phyloP scores from a whole-genome alignment of 116 monocot genomes.

The Zostera marina region DNA sequence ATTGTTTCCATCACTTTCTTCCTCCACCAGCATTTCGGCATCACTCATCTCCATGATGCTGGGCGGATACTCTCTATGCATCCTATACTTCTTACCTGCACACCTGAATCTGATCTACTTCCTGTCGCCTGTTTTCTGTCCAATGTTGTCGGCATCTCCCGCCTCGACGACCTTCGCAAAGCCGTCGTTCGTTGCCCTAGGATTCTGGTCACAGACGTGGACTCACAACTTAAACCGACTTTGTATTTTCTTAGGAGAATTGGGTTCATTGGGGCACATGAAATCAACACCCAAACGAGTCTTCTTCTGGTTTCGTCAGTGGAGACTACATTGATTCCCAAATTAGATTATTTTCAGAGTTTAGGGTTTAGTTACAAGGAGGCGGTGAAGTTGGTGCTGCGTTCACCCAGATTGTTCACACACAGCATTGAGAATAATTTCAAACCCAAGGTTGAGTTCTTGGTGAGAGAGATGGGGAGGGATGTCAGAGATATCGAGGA shows the following conservation, averaged over 20 bases:
- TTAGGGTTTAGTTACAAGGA: slow-evolving; percentile 38
- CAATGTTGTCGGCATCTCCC: slow-evolving; percentile 20
- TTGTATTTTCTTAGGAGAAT: slow-evolving; percentile 53
- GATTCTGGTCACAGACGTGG: slow-evolving; percentile 50
- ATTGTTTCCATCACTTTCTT: slow-evolving; percentile 22
- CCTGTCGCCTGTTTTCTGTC: slow-evolving; percentile 44
- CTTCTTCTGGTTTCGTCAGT: slow-evolving; percentile 63
- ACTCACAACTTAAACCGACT: slow-evolving; percentile 37
- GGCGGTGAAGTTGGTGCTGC: slow-evolving; percentile 24
- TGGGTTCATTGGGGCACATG: slow-evolving; percentile 31
- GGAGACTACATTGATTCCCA: slow-evolving; percentile 64
- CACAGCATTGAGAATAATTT: slow-evolving; percentile 61
- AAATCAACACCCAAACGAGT: slow-evolving; percentile 27
- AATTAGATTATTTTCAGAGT: slow-evolving; percentile 49
- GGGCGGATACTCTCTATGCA: slow-evolving; percentile 35
- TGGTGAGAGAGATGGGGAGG: slow-evolving; percentile 44
- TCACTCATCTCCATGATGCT: slow-evolving; percentile 22
- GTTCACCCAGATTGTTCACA: slow-evolving; percentile 56
- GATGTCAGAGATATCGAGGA: slow-evolving; percentile 37
- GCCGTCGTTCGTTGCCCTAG: slow-evolving; percentile 57
- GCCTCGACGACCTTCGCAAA: slow-evolving; percentile 16
- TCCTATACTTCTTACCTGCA: slow-evolving; percentile 48
- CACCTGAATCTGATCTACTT: slow-evolving; percentile 26
- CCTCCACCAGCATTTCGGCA: slow-evolving; percentile 17
- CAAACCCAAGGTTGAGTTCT: slow-evolving; percentile 42